phyloP scores from a whole-genome alignment of 2,329 filamentous ascomycete genomes.

The Venturia oleaginea region DNA sequence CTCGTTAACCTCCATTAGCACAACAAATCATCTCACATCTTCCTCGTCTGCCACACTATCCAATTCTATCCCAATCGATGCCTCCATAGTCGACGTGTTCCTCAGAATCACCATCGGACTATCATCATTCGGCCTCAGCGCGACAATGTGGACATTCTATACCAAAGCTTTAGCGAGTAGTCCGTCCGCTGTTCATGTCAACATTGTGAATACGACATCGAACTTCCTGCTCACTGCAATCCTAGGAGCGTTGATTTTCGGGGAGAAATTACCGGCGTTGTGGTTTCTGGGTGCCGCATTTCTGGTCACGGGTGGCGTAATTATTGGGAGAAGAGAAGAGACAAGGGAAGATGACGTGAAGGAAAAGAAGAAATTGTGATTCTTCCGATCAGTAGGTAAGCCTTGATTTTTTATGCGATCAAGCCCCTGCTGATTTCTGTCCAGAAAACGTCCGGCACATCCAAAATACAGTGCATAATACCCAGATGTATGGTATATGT shows the following conservation, averaged over 20 bases:
- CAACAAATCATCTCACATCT: conserved; percentile 51
- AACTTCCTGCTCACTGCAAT: conserved; percentile 75
- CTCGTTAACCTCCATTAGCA: conserved; percentile 31
- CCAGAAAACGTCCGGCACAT: neutral
- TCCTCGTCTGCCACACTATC: conserved; percentile 43
- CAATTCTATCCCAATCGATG: conserved; percentile 38
- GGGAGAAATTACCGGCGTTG: conserved; percentile 58
- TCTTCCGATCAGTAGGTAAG: neutral
- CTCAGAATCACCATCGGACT: conserved; percentile 58
- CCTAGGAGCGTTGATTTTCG: conserved; percentile 61
- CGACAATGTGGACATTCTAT: conserved; percentile 77
- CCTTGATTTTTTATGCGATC: neutral
- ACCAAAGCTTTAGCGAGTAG: conserved; percentile 67
- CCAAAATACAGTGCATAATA: neutral
- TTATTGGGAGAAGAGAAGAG: conserved; percentile 66
- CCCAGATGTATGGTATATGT: neutral
- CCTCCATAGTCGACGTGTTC: conserved; percentile 39
- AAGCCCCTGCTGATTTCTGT: neutral
- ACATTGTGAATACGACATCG: conserved; percentile 71
- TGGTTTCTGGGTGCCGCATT: conserved; percentile 70
- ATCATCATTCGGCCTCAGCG: conserved; percentile 67
- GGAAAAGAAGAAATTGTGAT: conserved; percentile 16
- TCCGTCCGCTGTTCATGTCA: conserved; percentile 68
- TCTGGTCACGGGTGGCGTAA: conserved; percentile 67
- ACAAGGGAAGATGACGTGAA: conserved; percentile 23